Evolutionary conservation across 805 yeast genomes (phyloP).

Genomic region (Citeromyces nyonsensis): DNA sequence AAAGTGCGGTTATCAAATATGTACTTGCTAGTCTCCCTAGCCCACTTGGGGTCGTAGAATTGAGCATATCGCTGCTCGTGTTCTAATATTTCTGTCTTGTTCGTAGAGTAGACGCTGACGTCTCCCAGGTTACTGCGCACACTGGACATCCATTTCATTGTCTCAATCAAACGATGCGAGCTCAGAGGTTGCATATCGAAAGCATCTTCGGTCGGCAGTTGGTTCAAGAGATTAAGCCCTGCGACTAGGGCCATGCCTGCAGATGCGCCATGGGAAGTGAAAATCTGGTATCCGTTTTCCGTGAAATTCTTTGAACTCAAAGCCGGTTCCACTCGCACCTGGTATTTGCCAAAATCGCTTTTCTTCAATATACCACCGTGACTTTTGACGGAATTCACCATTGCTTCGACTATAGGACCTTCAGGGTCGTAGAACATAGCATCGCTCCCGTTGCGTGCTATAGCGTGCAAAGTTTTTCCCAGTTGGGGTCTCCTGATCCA

Average conservation of each 20-base stretch:
- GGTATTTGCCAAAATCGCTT: constrained; percentile 54
- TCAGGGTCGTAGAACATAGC: constrained; percentile 74
- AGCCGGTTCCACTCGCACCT: constrained; percentile 30
- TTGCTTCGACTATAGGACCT: constrained; percentile 52
- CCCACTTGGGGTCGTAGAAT: constrained; percentile 42
- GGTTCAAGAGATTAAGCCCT: constrained; percentile 53
- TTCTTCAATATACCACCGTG: constrained; percentile 54
- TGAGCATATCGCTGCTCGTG: constrained; percentile 22
- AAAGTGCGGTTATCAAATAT: constrained; percentile 45
- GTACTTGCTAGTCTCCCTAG: constrained; percentile 24
- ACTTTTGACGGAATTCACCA: constrained; percentile 31
- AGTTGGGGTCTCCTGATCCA: constrained; percentile 36
- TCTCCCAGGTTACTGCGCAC: constrained; percentile 84
- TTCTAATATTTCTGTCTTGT: constrained; percentile 9
- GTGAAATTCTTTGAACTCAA: constrained; percentile 20
- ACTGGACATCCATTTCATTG: constrained; percentile 90
- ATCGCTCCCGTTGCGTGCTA: constrained; percentile 67
- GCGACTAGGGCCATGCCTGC: constrained; percentile 73
- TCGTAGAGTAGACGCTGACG: constrained; percentile 12
- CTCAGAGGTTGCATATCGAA: constrained; percentile 28
- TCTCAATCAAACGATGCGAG: constrained; percentile 60
- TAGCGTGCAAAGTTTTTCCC: constrained; percentile 49
- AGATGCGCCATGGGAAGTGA: constrained; percentile 57
- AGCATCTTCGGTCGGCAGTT: constrained; percentile 18
- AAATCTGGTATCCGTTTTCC: constrained; percentile 16